Base-by-base conservation (phyloP, 1,284 basidiomycete genomes). In the Ceratobasidium theobromae region DNA sequence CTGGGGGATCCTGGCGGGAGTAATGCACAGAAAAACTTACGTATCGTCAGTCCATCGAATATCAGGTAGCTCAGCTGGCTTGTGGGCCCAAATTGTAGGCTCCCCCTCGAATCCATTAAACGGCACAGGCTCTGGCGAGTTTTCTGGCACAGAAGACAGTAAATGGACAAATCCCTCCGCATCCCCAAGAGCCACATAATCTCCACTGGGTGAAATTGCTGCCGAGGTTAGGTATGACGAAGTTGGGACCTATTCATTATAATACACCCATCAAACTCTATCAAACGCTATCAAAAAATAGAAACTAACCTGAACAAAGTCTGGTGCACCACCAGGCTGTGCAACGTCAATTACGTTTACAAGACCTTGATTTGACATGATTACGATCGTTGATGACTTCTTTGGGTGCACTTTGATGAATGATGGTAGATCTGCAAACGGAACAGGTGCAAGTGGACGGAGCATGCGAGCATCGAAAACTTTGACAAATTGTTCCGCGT, bases 111-210 rank as follows among this genome's bases (percentile, higher is more conserved):
- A 95, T 0, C 93, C 91, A 73, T 95, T 98, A 78, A 96, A 91
- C 1, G 89, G 90, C 5, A 86, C 79, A 14, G 45, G 45, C 27
- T 48, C 45, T 4, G 76, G 76, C 3, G 84, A 84, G n/a, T 85
- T 86, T 55, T 86, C 85, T 30, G 84, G 79, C 33, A 85, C 85
- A 65, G 86, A 86, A 3, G 92, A 89, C 79, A 95, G 83, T 16
- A 99, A 78, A 75, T 97, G 92, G 4, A 98, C 84, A 9, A 82
- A 80, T 6, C 95, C 95, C 60, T 94, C 89, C 0, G 87, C 88
- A 72, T 98, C 95, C 1, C 93, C 95, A 71, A 97, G 95, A 0
- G 93, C 95, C 72, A 99, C 81, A 72, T 94, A 97, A 53, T 92
- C 88, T 23, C 92, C 93, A 0, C 88, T 89, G 1, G 92, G 87